Evolutionary conservation across 495 filamentous ascomycete species (phyloP), one percentile per base, ranked within the genome.

Genomic region (Choiromyces venosus): DNA sequence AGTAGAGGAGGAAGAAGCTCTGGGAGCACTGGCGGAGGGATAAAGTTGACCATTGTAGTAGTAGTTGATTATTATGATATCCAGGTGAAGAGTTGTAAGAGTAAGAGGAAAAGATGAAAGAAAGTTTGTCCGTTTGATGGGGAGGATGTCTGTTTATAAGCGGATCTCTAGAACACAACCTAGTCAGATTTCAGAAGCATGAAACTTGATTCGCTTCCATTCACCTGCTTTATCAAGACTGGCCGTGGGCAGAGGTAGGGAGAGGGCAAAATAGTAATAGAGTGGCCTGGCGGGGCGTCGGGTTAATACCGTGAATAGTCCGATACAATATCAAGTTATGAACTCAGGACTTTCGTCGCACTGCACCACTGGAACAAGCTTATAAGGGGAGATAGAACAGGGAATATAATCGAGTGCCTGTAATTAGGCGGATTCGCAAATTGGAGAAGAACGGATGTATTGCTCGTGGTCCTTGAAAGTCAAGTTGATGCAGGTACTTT

Each of bases 1-100:
- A 97, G 88, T 35, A 98, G 83, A 38, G 91, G 91, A 68, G 89
- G 88, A 25, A 97, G 86, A 40, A 94, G 84, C 65, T 84, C 81
- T 72, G 88, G 84, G 67, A 90, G 81, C 74, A 91, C 86, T 9
- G 93, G 92, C 46, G 89, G 85, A 61, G 84, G 85, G 69, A 93
- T 89, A 72, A 71, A 74, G 46, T 78, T 78, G 44, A 72, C 74
- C 75, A 77, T 77, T 77, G 37, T 70, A 36, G 36, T 37, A n/a
- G 40, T 29, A 66, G 29, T n/a, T 10, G n/a, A 16, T 61, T 61
- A 2, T 61, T 61, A 1, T 29, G 52, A 29, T 61, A 16, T 29
- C n/a, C 52, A 12, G 16, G 52, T 29, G 52, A 61, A 67, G 29
- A 61, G 44, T 25, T 67, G 44, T 29, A 21, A 37, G 14, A n/a